Conservation (phyloP, 768 basidiomycete species). For the Pleurotus eryngii region DNA sequence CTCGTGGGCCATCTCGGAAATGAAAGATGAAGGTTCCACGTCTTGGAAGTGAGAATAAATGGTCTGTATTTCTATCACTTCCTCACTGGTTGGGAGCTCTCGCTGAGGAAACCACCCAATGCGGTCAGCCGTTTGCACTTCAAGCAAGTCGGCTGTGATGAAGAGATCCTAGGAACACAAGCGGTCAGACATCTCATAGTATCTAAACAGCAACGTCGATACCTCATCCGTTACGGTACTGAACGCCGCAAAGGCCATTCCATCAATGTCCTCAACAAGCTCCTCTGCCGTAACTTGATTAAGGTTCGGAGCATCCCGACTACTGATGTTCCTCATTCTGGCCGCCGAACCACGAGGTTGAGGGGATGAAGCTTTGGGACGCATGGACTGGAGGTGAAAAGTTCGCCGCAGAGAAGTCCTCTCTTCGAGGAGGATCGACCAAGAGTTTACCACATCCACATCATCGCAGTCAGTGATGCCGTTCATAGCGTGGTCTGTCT, state of each 20-base stretch:
- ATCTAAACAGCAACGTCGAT: conserved; percentile 4
- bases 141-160: conserved; percentile 71
- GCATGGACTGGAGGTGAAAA: conserved; percentile 56
- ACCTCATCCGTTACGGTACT: conserved; percentile 80
- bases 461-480: conserved; percentile 39
- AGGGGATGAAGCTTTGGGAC: conserved; percentile 42
- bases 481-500: conserved; percentile 49
- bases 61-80: conserved; percentile 74
- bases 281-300: conserved; percentile 64
- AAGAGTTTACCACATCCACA: conserved; percentile 42
- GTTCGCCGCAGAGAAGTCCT: conserved; percentile 36
- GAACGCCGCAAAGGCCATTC: conserved; percentile 72
- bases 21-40: conserved; percentile 67
- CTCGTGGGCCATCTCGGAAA: conserved; percentile 70
- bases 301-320: conserved; percentile 55
- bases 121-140: conserved; percentile 76
- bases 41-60: conserved; percentile 74
- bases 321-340: conserved; percentile 33
- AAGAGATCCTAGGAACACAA: conserved; percentile 60
- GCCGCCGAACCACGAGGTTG: conserved; percentile 19
- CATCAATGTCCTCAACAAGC: conserved; percentile 75
- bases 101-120: conserved; percentile 72
- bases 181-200: conserved; percentile 4
- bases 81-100: conserved; percentile 52
- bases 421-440: conserved; percentile 41